phyloP scores from a whole-genome alignment of 768 basidiomycete genomes.

The Phylloporus scabripes region DNA sequence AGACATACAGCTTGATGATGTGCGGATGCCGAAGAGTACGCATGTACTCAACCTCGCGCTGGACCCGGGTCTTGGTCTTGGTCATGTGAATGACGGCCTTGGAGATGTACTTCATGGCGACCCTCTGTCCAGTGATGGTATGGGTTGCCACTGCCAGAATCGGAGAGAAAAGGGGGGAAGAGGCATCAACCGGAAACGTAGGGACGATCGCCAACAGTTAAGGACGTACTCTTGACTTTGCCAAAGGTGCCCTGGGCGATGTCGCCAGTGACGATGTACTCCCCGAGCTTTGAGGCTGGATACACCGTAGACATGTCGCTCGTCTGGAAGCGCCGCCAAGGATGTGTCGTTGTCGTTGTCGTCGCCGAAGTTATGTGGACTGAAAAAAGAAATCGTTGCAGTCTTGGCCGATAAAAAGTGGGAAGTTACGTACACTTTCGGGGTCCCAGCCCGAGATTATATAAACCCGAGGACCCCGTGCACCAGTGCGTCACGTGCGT shows the following conservation, averaged over 20 bases:
- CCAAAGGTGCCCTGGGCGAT: slow-evolving; percentile 98
- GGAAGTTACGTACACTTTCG: slow-evolving; percentile 17
- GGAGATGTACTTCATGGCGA: slow-evolving; percentile 97
- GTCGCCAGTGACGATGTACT: slow-evolving; percentile 83
- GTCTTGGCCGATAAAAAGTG: slow-evolving; percentile 21
- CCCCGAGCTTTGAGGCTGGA: slow-evolving; percentile 74
- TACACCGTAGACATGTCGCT: slow-evolving; percentile 29
- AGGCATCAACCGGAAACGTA: slow-evolving; percentile 11
- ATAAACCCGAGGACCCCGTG: slow-evolving; percentile 12
- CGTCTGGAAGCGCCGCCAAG: slow-evolving; percentile 20
- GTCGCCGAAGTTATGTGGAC: slow-evolving; percentile 8
- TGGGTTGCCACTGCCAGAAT: slow-evolving; percentile 75
- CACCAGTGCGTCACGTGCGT: slow-evolving; percentile 13
- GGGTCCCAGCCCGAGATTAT: slow-evolving; percentile 21
- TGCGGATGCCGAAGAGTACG: slow-evolving; percentile 90
- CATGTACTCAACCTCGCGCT: slow-evolving; percentile 96
- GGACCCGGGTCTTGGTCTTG: slow-evolving; percentile 87
- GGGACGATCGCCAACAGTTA: slow-evolving; percentile 12
- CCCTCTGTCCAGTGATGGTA: slow-evolving; percentile 89
- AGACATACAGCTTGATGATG: slow-evolving; percentile 89
- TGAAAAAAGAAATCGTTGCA: slow-evolving; percentile 19
- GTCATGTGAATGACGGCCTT: slow-evolving; percentile 89
- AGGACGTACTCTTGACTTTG: slow-evolving; percentile 90
- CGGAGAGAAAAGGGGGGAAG: slow-evolving; percentile 6
- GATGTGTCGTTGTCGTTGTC: slow-evolving; percentile 7